Evolutionary conservation across 1,139 yeast genomes (phyloP), one percentile per base, ranked within the genome.

Genomic region (Debaryomycetaceae sp.): DNA sequence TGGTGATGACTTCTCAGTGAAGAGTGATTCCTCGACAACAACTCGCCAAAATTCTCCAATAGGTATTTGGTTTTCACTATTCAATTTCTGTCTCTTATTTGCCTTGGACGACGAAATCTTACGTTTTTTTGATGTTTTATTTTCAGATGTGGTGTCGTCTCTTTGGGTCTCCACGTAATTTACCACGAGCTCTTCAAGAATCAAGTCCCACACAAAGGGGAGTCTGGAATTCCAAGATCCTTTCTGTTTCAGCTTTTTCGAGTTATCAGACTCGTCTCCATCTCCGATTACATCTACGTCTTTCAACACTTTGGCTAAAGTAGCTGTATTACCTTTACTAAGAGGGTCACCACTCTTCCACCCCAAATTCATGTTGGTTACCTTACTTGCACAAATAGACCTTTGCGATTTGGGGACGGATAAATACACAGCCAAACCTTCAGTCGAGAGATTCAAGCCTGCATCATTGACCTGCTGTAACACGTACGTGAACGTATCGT

Each of bases 281-380:
- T 68, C 69, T 3, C 70, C 76, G 4, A 59, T 60, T 11, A 62
- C 64, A 35, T 69, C 75, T 13, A 75, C 76, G 53, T 74, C 95
- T 53, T 83, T 81, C 50, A 91, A 68, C 0, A 85, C 88, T 53
- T 82, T 81, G 5, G 87, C 70, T 38, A 91, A 62, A 3, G 71
- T 53, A 0, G 78, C 70, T 23, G 87, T 59, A 56, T 90, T 91
- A 1, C 87, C 86, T 53, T 75, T 80, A 20, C 81, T 62, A 41
- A 91, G 64, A 0, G 98, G 97, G 56, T 88, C 83, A 33, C 81
- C 81, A 36, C 74, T 64, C 52, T 84, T 82, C 97, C 97, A 90
- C 31, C 63, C 63, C 5, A 68, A 64, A 33, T 63, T 60, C 0
- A 60, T 48, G n/a, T 67, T 53, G 1, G 52, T 47, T 1, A 76